Conservation (phyloP, 768 basidiomycete species). For the Mycena albidolilacea region DNA sequence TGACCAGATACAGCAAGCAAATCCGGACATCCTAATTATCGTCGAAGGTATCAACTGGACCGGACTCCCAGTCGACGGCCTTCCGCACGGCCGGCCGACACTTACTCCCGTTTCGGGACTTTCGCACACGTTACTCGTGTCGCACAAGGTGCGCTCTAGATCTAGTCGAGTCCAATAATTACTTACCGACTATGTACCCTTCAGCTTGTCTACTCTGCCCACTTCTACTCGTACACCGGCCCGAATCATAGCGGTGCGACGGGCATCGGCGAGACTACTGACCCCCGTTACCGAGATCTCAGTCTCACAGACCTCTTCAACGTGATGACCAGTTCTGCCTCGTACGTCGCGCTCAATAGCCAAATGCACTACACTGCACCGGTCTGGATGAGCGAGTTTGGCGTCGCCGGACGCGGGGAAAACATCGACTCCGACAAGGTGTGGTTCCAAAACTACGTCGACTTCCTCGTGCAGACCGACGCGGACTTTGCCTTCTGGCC, state of each 20-base stretch:
- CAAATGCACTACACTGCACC: conserved; percentile 40
- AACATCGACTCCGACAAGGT: neutral
- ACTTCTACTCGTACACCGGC: conserved; percentile 40
- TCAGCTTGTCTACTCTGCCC: conserved; percentile 38
- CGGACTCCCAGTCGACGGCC: conserved; percentile 38
- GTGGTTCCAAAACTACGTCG: conserved; percentile 36
- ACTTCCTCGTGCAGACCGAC: conserved; percentile 34
- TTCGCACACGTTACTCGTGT: conserved; percentile 32
- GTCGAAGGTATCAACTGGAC: conserved; percentile 41
- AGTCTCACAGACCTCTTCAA: conserved; percentile 27
- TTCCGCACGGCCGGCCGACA: conserved; percentile 36
- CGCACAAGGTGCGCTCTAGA: conserved; percentile 32
- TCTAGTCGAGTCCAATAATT: neutral
- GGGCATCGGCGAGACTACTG: conserved; percentile 36
- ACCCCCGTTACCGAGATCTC: conserved; percentile 37
- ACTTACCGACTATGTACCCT: too few relatives aligned
- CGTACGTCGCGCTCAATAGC: conserved; percentile 33
- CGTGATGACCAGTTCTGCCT: conserved; percentile 20
- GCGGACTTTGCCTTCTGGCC: conserved; percentile 37
- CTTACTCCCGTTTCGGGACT: conserved; percentile 28
- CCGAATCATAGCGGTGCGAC: conserved; percentile 38
- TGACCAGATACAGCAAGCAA: conserved; percentile 29
- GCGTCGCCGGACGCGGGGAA: conserved; percentile 25
- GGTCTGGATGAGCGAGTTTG: conserved; percentile 38
- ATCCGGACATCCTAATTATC: conserved; percentile 38